Percentiles rank a stretch among this genome's conserved stretches.
These are phyloP conservation scores for Pyrrhoderma noxium DNA, from an alignment of 1,284 basidiomycete genomes.

Conservation along the genomic window DNA sequence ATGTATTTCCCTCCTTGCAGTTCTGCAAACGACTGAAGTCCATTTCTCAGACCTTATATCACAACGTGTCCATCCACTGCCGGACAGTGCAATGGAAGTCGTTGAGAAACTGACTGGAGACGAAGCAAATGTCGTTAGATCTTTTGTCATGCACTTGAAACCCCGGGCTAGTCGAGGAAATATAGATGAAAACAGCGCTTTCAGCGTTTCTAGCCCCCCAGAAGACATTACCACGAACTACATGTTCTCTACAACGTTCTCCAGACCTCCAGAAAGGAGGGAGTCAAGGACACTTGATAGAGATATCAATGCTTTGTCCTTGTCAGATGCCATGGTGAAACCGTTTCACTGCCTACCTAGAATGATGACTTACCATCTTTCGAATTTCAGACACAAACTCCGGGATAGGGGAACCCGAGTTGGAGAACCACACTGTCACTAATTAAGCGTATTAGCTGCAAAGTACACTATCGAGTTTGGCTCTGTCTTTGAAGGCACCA, in stretches of 20 bases:
- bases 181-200: no score
- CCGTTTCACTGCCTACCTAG: no score
- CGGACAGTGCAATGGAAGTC: slow-evolving; percentile 29
- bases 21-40: background rate
- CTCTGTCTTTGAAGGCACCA: no score
- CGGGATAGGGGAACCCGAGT: no score
- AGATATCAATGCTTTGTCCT: background rate
- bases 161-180: slow-evolving; percentile 7
- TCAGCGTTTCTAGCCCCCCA: no score
- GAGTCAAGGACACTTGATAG: background rate
- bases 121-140: slow-evolving; percentile 41
- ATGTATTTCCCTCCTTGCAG: slow-evolving; percentile 23
- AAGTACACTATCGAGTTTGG: no score
- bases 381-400: no score
- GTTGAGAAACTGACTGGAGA: slow-evolving; percentile 39
- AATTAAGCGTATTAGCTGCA: no score
- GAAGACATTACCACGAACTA: no score
- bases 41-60: slow-evolving; percentile 18
- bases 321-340: no score
- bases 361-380: no score
- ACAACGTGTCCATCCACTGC: slow-evolving; percentile 13
- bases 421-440: no score
- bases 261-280: slow-evolving; percentile 27
- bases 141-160: slow-evolving; percentile 29
- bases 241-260: slow-evolving; percentile 23